These are phyloP conservation scores for Vicia sativa DNA, from an alignment of 306 rosid species.

Conservation along the genomic window DNA sequence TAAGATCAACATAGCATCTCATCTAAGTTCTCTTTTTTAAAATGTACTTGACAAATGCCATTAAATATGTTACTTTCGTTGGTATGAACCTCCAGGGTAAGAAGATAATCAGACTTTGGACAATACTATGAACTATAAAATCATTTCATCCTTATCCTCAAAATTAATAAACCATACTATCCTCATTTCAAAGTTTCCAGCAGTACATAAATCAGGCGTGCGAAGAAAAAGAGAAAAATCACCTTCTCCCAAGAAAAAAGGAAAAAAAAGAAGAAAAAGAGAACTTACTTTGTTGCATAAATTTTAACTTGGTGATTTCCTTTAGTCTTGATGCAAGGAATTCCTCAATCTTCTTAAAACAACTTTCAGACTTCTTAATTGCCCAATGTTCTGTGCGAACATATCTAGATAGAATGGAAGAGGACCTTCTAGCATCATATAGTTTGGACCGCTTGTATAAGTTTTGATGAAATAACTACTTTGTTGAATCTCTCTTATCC, in stretches of 20 bases:
- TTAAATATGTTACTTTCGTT: no score
- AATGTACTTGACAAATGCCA: no score
- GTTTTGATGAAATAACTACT: constrained; percentile 78
- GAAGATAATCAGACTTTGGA: constrained; percentile 25
- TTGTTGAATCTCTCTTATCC: constrained; percentile 86
- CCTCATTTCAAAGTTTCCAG: constrained; percentile 23
- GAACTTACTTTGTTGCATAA: constrained; percentile 85
- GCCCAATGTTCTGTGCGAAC: constrained; percentile 96
- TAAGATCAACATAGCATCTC: no score
- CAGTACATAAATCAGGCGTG: constrained; percentile 21
- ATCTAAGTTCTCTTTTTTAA: no score
- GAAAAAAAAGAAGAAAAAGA: constrained; percentile 11
- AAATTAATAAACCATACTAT: constrained; percentile 1
- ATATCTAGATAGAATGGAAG: constrained; percentile 97
- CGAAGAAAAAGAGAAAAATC: constrained; percentile 3
- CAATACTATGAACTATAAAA: constrained; percentile 14
- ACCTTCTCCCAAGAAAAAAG: constrained; percentile 19
- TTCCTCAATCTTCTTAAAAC: constrained; percentile 92
- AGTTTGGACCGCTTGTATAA: constrained; percentile 93
- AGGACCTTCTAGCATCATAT: constrained; percentile 93
- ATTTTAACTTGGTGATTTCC: constrained; percentile 86
- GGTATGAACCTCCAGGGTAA: constrained; percentile 22
- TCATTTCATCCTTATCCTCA: constrained; percentile 16
- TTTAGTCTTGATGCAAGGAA: constrained; percentile 81
- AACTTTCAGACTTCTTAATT: constrained; percentile 91